Base-by-base conservation (phyloP, 2,329 filamentous ascomycete species). In the Ceratocystis smalleyi region DNA sequence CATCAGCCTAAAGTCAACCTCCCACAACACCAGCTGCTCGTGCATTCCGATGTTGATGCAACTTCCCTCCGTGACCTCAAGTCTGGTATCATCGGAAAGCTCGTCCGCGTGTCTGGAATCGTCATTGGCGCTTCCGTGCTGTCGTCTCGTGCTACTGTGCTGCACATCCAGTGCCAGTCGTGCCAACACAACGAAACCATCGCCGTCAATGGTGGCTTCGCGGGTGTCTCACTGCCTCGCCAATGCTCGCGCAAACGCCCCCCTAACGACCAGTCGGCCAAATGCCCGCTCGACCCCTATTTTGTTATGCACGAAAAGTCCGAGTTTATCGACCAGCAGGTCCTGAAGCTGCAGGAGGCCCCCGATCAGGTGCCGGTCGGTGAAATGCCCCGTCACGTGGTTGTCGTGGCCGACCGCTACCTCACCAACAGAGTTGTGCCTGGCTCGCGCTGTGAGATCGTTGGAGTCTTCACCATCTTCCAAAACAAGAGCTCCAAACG, bases 381-480 rank as follows among this genome's bases (percentile, higher is more conserved):
- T 77, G 94, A 99, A 75, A 78, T 99, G 61, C 94, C 94, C 2
- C 83, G 94, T 51, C 94, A 99, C 70, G 95, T 99, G 57, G 82
- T 97, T 67, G 89, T 99, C 67, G 95, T 91, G 0, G 94, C 94
- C n/a, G 94, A 99, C 72, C 83, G 94, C 63, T 96, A 97, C 72
- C 79, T 99, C 59, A 94, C 92, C 10, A 99, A 99, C 73, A 84
- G 91, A 62, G 94, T 99, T 2, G 91, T 99, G 2, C 94, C 94
- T 5, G 94, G 94, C 35, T 95, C 92, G 61, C 83, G 92, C 73
- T 99, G 94, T 74, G 95, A 91, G 2, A 82, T 99, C 19, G 97
- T 94, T 83, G 94, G 94, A 22, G 90, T 99, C 43, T 99, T 96
- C 77, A 96, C 92, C 35, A 97, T 97, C 71, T 99, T 96, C 74